Evolutionary conservation across 495 filamentous ascomycete genomes (phyloP).

Genomic region (Aspergillus heteromorphus): DNA sequence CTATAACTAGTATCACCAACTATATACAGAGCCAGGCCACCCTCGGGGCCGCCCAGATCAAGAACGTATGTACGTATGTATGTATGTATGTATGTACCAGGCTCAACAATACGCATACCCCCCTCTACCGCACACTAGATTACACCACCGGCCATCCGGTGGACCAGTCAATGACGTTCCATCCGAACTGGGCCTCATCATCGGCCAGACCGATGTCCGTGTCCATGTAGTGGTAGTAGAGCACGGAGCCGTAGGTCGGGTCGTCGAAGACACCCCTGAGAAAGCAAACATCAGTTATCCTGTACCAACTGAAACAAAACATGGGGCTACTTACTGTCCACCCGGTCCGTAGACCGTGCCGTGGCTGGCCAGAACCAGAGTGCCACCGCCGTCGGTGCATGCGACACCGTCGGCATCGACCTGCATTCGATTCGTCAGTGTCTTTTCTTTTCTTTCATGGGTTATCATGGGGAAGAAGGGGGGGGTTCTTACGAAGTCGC

Average conservation of each 20-base stretch:
- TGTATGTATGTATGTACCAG: neutral
- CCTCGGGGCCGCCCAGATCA: too few species aligned
- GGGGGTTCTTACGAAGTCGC: slow-evolving; percentile 44
- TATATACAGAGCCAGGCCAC: too few species aligned
- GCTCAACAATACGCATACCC: too few species aligned
- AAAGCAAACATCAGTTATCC: slow-evolving; percentile 7
- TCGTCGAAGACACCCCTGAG: slow-evolving; percentile 46
- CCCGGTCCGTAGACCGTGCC: slow-evolving; percentile 67
- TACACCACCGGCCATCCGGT: slow-evolving; percentile 61
- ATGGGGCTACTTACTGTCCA: slow-evolving; percentile 48
- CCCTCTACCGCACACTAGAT: neutral
- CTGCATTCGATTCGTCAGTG: too few species aligned
- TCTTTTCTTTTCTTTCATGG: too few species aligned
- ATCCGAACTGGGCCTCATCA: slow-evolving; percentile 60
- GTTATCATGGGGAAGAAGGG: neutral
- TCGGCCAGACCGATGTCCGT: slow-evolving; percentile 60
- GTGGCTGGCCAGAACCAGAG: slow-evolving; percentile 56
- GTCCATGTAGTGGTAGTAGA: slow-evolving; percentile 72
- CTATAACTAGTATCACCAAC: too few species aligned
- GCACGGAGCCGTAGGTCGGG: slow-evolving; percentile 43
- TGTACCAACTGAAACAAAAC: neutral
- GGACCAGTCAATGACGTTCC: slow-evolving; percentile 60
- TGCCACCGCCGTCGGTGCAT: slow-evolving; percentile 60
- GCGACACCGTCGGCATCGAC: slow-evolving; percentile 52
- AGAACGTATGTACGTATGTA: too few species aligned